These are phyloP conservation scores for Hypomyces rosellus DNA, from an alignment of 2,329 filamentous ascomycete species.

Conservation along the genomic window DNA sequence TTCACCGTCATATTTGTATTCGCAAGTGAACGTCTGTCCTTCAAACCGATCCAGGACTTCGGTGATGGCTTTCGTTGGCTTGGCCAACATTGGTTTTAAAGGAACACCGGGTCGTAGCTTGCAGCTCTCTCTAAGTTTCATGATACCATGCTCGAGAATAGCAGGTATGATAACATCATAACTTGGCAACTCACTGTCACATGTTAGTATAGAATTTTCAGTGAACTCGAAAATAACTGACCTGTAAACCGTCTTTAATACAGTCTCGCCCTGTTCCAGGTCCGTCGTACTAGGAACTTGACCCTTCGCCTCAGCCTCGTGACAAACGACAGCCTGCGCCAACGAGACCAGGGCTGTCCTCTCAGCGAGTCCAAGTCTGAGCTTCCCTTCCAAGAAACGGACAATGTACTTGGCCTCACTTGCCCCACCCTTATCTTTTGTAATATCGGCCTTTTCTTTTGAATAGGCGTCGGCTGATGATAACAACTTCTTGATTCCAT, in stretches of 20 bases:
- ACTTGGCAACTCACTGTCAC: slow-evolving; percentile 76
- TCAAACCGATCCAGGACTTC: slow-evolving; percentile 97
- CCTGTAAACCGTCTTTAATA: slow-evolving; percentile 88
- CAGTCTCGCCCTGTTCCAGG: slow-evolving; percentile 74
- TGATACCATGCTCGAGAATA: slow-evolving; percentile 79
- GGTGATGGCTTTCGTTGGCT: slow-evolving; percentile 95
- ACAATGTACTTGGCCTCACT: slow-evolving; percentile 95
- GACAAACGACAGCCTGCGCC: slow-evolving; percentile 78
- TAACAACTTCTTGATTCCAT: slow-evolving; percentile 92
- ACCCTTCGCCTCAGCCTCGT: slow-evolving; percentile 68
- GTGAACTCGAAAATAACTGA: slow-evolving; percentile 29
- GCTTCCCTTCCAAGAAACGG: slow-evolving; percentile 88
- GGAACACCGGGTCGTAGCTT: slow-evolving; percentile 91
- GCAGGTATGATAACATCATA: slow-evolving; percentile 93
- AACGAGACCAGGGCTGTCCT: slow-evolving; percentile 85
- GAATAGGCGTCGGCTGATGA: slow-evolving; percentile 75
- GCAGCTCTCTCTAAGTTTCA: slow-evolving; percentile 75
- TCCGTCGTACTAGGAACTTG: slow-evolving; percentile 68
- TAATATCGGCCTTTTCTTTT: slow-evolving; percentile 78
- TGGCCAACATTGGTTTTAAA: slow-evolving; percentile 96
- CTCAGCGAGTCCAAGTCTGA: slow-evolving; percentile 86
- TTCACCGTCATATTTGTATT: slow-evolving; percentile 98
- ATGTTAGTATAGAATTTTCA: slow-evolving; percentile 25
- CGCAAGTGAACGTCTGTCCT: slow-evolving; percentile 90
- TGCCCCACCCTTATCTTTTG: slow-evolving; percentile 83